phyloP scores from a whole-genome alignment of 495 filamentous ascomycete genomes.

The Xylaria sp. region DNA sequence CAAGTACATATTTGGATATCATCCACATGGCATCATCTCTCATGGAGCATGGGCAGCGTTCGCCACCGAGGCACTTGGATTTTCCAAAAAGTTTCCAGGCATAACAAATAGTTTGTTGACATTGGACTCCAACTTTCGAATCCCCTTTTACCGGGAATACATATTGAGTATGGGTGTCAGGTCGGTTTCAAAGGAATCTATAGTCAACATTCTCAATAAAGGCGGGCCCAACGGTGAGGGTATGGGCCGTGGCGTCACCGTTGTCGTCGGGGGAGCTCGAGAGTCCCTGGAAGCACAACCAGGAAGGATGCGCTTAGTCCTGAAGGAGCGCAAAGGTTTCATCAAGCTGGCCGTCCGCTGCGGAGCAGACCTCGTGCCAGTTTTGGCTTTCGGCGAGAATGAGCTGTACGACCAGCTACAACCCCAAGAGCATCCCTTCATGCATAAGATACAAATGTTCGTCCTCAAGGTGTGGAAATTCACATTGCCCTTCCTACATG shows the following conservation, averaged over 20 bases:
- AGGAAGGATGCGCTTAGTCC: slow-evolving; percentile 71
- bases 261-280: slow-evolving; percentile 90
- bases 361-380: slow-evolving; percentile 90
- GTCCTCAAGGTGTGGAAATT: slow-evolving; percentile 89
- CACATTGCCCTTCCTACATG: slow-evolving; percentile 89
- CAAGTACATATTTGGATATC: slow-evolving; percentile 98
- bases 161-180: slow-evolving; percentile 83
- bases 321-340: slow-evolving; percentile 87
- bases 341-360: slow-evolving; percentile 90
- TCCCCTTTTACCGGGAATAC: slow-evolving; percentile 94
- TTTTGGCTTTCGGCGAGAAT: slow-evolving; percentile 93
- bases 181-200: slow-evolving; percentile 88
- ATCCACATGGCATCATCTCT: slow-evolving; percentile 95
- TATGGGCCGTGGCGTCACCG: slow-evolving; percentile 96
- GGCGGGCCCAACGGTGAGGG: slow-evolving; percentile 81
- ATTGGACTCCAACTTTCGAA: slow-evolving; percentile 90
- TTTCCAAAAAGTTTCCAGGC: slow-evolving; percentile 89
- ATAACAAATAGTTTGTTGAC: slow-evolving; percentile 94
- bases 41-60: slow-evolving; percentile 95
- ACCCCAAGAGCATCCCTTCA: slow-evolving; percentile 69
- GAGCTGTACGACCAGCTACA: slow-evolving; percentile 90
- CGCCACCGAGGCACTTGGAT: slow-evolving; percentile 88
- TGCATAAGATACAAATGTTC: slow-evolving; percentile 79
- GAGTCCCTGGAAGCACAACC: slow-evolving; percentile 90
- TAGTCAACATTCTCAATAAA: slow-evolving; percentile 80